phyloP scores from a whole-genome alignment of 305 asterid species.

The Solanum aculeatissimum region DNA sequence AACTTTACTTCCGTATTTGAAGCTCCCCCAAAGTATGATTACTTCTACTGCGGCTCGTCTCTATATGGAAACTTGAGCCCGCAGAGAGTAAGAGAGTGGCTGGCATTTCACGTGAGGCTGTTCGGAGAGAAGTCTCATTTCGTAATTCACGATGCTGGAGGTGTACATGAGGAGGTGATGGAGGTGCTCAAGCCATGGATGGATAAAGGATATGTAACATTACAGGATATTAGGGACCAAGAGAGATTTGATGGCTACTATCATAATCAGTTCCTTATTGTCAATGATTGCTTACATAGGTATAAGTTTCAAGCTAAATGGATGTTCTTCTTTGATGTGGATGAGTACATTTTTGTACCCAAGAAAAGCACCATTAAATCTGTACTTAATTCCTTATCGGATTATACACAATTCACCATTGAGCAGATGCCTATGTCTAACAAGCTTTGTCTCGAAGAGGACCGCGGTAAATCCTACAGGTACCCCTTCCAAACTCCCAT shows the following conservation, averaged over 20 bases:
- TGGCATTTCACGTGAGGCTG: slow-evolving; percentile 60
- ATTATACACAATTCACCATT: slow-evolving; percentile 56
- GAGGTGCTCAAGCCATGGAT: slow-evolving; percentile 73
- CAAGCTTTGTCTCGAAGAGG: slow-evolving; percentile 53
- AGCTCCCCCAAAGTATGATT: slow-evolving; percentile 39
- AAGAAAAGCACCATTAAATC: slow-evolving; percentile 44
- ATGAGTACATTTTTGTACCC: slow-evolving; percentile 62
- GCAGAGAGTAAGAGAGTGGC: slow-evolving; percentile 66
- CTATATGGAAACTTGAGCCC: slow-evolving; percentile 63
- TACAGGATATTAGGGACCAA: slow-evolving; percentile 71
- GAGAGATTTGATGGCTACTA: slow-evolving; percentile 80
- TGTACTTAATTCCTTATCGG: slow-evolving; percentile 40
- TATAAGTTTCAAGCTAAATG: slow-evolving; percentile 52
- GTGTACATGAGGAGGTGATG: slow-evolving; percentile 49
- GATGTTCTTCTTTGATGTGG: slow-evolving; percentile 84
- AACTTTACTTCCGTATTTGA: slow-evolving; percentile 12
- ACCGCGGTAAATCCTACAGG: slow-evolving; percentile 47
- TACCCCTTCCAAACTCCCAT: background rate
- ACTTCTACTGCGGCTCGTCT: slow-evolving; percentile 63
- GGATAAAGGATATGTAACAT: slow-evolving; percentile 57
- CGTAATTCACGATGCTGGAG: slow-evolving; percentile 84
- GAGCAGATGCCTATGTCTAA: slow-evolving; percentile 79
- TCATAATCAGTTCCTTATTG: slow-evolving; percentile 69
- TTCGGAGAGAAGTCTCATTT: slow-evolving; percentile 63
- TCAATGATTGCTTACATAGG: slow-evolving; percentile 73